Evolutionary conservation across 257 asterid genomes (phyloP), one percentile per base, ranked within the genome.

Genomic region (Petunia axillaris): DNA sequence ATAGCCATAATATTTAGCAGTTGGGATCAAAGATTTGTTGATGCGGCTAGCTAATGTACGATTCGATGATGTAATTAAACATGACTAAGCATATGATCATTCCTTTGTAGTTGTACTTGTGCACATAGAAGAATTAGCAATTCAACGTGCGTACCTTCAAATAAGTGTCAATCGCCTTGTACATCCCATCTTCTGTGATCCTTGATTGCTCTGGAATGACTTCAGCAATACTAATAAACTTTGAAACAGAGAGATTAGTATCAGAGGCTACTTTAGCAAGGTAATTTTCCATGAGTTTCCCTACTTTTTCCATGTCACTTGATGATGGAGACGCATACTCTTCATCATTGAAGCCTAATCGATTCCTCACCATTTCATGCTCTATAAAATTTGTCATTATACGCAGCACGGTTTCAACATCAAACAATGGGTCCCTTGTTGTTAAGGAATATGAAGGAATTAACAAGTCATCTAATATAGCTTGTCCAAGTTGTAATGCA

Each of bases 101-200:
- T 11, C 55, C 4, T 15, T 64, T 64, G 46, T 64, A 35, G 14
- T 14, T 64, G 46, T 64, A 52, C 57, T 35, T 2, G 15, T 64
- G 71, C 48, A 8, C 57, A 52, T 52, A 52, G 55, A 50, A 50
- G 10, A 50, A 50, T 50, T 50, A 52, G 11, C 11, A 15, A 52
- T 40, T 54, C 38, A 40, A 40, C 4, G 64, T 35, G 65, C 81
- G 41, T 55, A 94, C 98, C 97, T 94, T 93, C 86, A 94, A 82
- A 89, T 88, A 93, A 76, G 91, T 93, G 83, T 94, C 98, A 50
- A 89, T 90, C 77, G 98, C 94, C 44, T 97, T 85, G 79, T 93
- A 94, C 90, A 94, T 90, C 54, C 96, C 94, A 64, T 94, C 98
- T 62, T 94, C 98, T 1, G 92, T 89, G 57, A 85, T 46, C 70